Base-by-base conservation (phyloP, 306 rosid species). In the Cicer cuneatum region DNA sequence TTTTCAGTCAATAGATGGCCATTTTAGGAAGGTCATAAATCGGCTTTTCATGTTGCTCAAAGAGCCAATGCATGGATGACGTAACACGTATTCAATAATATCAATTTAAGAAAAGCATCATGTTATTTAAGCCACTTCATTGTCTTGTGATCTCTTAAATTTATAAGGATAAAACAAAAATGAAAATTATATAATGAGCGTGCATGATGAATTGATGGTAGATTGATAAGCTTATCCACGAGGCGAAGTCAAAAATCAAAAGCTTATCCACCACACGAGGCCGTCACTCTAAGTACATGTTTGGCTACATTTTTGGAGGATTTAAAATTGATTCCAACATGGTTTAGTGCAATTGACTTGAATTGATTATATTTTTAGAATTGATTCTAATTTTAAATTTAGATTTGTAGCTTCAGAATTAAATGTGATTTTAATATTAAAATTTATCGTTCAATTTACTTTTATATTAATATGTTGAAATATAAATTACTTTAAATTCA, bases 1-100 rank as follows among this genome's bases (percentile, higher is more conserved):
- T 15, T 43, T 61, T 71, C 8, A 39, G 38, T 54, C 37, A 63
- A 65, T 35, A 45, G 14, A 60, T 60, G 76, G 42, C 73, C 58
- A 59, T 75, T 76, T 75, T 3, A 24, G 65, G 71, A 39, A 64
- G 58, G 46, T 21, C 52, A 11, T 15, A 21, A 81, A 81, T 71
- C 81, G 78, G 78, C 85, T 76, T 75, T 81, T 81, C 81, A 67
- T n/a, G 81, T 21, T 14, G 39, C 62, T 79, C 68, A 59, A 79
- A 64, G 75, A 79, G 53, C 78, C 75, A 64, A 46, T 42, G 46
- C 29, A 38, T 12, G 16, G 65, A 40, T 61, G 69, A 76, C 66
- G 51, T 37, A 48, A 47, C 58, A 39, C 62, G 66, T 37, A 63
- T 43, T 70, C 80, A 69, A 83, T 78, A 19, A 79, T 69, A 21